A percentile compares a stretch with the other conserved stretches of the same genome.
Evolutionary conservation across 1,139 yeast genomes (phyloP).

Genomic region (Candida glucosophila): DNA sequence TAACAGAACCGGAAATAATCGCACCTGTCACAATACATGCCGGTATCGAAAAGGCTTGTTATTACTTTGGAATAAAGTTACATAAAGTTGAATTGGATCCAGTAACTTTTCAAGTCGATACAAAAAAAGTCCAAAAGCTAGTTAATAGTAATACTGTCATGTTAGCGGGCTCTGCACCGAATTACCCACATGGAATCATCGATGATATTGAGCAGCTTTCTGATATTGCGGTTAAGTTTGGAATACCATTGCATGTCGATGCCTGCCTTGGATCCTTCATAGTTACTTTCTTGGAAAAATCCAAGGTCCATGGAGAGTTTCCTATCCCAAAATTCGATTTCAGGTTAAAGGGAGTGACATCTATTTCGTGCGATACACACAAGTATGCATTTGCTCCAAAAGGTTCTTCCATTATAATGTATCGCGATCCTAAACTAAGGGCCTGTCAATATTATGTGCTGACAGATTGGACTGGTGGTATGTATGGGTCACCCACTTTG

Average conservation of each 20-base stretch:
- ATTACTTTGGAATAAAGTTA: constrained; percentile 79
- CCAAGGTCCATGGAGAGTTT: constrained; percentile 41
- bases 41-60: constrained; percentile 90
- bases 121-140: constrained; percentile 50
- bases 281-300: constrained; percentile 66
- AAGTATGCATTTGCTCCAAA: constrained; percentile 98
- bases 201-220: constrained; percentile 79
- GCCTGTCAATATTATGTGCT: constrained; percentile 77
- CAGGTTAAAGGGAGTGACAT: constrained; percentile 88
- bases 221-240: constrained; percentile 50
- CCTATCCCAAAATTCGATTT: constrained; percentile 70
- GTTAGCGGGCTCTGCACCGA: constrained; percentile 90
- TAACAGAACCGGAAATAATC: constrained; percentile 73
- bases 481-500: constrained; percentile 91
- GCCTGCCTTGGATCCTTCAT: constrained; percentile 93
- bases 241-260: constrained; percentile 86
- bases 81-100: constrained; percentile 77
- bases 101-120: constrained; percentile 57
- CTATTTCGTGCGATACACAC: constrained; percentile 95
- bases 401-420: constrained; percentile 91
- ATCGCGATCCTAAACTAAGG: constrained; percentile 58
- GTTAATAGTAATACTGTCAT: constrained; percentile 76
- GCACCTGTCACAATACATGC: constrained; percentile 92
- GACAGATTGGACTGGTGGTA: constrained; percentile 88
- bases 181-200: constrained; percentile 92